These are phyloP conservation scores for Sporothrix protearum DNA, from an alignment of 2,329 filamentous ascomycete genomes.

Conservation along the genomic window DNA sequence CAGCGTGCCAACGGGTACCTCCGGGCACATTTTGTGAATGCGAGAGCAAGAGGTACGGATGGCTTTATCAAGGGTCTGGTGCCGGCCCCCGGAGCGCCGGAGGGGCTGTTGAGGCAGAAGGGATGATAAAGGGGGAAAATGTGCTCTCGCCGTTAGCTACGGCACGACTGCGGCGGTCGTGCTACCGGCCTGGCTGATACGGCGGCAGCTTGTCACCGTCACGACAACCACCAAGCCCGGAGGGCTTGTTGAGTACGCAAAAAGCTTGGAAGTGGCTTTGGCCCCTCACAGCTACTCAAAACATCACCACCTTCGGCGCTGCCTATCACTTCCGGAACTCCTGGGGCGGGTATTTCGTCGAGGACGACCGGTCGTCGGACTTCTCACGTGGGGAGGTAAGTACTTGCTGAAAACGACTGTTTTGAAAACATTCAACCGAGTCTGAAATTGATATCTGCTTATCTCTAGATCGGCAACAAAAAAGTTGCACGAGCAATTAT, in stretches of 20 bases:
- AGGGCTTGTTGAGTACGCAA: not conserved
- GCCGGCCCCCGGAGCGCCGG: not conserved
- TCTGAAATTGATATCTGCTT: too few species aligned
- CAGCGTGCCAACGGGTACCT: not conserved
- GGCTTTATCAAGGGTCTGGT: not conserved
- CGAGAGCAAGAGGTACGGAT: not conserved
- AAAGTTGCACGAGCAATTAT: not conserved
- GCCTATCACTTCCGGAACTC: not conserved
- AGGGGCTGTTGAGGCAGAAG: not conserved
- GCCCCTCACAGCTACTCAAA: not conserved
- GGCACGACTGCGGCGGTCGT: not conserved
- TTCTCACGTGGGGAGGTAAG: not conserved
- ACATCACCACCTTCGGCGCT: not conserved
- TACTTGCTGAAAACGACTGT: too few species aligned
- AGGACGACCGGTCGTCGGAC: not conserved
- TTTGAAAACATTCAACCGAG: too few species aligned
- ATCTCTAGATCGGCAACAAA: not conserved
- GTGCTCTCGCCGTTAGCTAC: not conserved
- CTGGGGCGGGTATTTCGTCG: not conserved
- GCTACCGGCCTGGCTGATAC: not conserved
- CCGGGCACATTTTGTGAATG: not conserved
- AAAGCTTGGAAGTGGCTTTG: not conserved
- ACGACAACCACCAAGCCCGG: not conserved
- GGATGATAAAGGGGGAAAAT: not conserved
- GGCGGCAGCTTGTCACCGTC: not conserved